phyloP scores from a whole-genome alignment of 2,329 filamentous ascomycete genomes.

The Trichoderma citrinoviride region DNA sequence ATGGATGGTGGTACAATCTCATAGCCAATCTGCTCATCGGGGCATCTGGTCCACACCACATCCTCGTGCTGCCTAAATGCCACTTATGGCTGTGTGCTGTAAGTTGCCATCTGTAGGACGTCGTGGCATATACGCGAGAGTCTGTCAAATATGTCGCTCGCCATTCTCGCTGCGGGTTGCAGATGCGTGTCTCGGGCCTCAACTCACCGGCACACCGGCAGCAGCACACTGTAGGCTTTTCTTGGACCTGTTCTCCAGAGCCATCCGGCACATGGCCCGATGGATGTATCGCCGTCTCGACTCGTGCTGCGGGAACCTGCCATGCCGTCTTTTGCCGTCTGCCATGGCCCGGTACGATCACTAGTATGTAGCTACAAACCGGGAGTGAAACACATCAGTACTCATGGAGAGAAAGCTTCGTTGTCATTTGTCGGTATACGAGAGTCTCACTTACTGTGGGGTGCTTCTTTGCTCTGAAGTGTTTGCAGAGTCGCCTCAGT shows the following conservation, averaged over 20 bases:
- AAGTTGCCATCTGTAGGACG: neutral
- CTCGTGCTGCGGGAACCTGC: neutral
- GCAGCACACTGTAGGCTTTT: neutral
- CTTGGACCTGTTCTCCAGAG: no score
- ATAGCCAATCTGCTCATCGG: neutral
- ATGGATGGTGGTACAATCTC: conserved; percentile 12
- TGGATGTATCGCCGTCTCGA: neutral
- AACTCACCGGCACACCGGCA: neutral
- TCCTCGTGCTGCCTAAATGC: neutral
- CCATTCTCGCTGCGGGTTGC: neutral
- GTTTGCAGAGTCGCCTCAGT: neutral
- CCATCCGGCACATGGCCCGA: neutral
- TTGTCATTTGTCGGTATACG: conserved; percentile 2
- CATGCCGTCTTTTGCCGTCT: neutral
- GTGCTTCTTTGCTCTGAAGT: neutral
- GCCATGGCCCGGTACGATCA: neutral
- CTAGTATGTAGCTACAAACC: neutral
- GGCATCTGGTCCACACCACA: neutral
- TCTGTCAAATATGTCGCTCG: neutral
- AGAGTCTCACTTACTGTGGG: conserved; percentile 1
- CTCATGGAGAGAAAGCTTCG: neutral
- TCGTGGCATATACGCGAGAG: neutral
- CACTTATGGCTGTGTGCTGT: neutral
- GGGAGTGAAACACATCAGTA: conserved; percentile 3
- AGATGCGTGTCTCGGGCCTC: neutral